Percentiles rank a stretch among this genome's conserved stretches.
phyloP scores from a whole-genome alignment of 495 filamentous ascomycete species.

The Rusavskia elegans region DNA sequence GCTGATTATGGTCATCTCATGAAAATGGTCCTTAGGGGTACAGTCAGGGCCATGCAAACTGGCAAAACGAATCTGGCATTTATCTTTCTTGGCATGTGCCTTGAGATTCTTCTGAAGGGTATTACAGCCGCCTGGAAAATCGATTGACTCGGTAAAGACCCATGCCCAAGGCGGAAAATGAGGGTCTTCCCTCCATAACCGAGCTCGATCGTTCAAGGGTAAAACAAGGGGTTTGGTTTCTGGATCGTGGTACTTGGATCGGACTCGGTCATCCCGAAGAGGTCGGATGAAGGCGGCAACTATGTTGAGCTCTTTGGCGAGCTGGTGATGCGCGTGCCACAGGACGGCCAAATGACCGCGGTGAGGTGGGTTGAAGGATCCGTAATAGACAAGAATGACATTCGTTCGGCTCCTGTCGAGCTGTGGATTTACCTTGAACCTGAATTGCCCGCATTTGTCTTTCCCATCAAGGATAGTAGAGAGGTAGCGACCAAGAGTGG shows the following conservation, averaged over 20 bases:
- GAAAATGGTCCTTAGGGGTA: neutral
- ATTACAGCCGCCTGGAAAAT: neutral
- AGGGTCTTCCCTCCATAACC: conserved; percentile 1
- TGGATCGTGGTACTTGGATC: neutral
- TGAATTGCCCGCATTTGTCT: neutral
- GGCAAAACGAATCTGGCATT: neutral
- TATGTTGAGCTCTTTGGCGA: neutral
- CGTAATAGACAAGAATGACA: neutral
- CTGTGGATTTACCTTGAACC: neutral
- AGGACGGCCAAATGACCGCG: neutral
- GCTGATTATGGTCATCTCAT: neutral
- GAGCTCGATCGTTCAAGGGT: neutral
- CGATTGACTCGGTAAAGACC: neutral
- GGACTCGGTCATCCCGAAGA: neutral
- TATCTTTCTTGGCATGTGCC: neutral
- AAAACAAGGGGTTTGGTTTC: neutral
- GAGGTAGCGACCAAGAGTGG: neutral
- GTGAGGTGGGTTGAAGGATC: conserved; percentile 3
- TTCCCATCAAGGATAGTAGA: neutral
- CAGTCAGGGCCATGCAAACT: neutral
- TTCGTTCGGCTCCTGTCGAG: neutral
- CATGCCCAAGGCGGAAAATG: conserved; percentile 1
- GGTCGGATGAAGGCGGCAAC: conserved; percentile 1
- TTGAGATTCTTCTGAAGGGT: neutral
- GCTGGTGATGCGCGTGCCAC: neutral